phyloP scores from a whole-genome alignment of 2,329 filamentous ascomycete species.

The Diaporthe caulivora region DNA sequence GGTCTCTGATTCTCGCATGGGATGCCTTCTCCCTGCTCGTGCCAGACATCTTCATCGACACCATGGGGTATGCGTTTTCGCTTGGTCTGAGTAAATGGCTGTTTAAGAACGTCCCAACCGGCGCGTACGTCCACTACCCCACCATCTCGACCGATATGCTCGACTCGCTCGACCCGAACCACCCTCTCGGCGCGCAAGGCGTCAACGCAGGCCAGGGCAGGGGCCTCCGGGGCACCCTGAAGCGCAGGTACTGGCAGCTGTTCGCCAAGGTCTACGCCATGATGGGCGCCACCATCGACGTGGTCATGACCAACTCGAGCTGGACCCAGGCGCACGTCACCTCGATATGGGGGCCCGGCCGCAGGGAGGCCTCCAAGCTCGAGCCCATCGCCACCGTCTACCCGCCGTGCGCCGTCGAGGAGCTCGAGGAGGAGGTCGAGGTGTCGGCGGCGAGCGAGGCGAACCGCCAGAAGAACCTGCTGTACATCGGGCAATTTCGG shows the following conservation, averaged over 20 bases:
- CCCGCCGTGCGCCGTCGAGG: slow-evolving; percentile 90
- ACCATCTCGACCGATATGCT: slow-evolving; percentile 99
- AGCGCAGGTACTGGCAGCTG: slow-evolving; percentile 86
- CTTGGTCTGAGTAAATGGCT: slow-evolving; percentile 85
- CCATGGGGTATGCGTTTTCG: slow-evolving; percentile 97
- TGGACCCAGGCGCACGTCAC: slow-evolving; percentile 92
- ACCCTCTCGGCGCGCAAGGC: slow-evolving; percentile 71
- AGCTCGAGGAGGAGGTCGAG: slow-evolving; percentile 81
- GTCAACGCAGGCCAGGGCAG: slow-evolving; percentile 86
- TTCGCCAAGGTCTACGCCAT: slow-evolving; percentile 87
- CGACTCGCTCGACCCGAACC: slow-evolving; percentile 77
- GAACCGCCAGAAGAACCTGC: slow-evolving; percentile 76
- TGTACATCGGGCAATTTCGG: slow-evolving; percentile 98
- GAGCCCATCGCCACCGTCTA: slow-evolving; percentile 82
- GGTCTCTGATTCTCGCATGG: slow-evolving; percentile 87
- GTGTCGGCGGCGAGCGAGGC: slow-evolving; percentile 78
- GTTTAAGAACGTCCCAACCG: slow-evolving; percentile 85
- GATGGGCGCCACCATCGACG: slow-evolving; percentile 86
- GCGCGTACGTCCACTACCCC: slow-evolving; percentile 96
- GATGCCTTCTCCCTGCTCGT: slow-evolving; percentile 93
- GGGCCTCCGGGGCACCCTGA: slow-evolving; percentile 77
- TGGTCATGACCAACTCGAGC: slow-evolving; percentile 97
- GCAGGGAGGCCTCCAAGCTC: slow-evolving; percentile 56
- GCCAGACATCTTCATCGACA: slow-evolving; percentile 95
- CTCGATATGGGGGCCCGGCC: slow-evolving; percentile 79